phyloP scores from a whole-genome alignment of 1,284 basidiomycete species.

The Fomitopsis schrenkii region DNA sequence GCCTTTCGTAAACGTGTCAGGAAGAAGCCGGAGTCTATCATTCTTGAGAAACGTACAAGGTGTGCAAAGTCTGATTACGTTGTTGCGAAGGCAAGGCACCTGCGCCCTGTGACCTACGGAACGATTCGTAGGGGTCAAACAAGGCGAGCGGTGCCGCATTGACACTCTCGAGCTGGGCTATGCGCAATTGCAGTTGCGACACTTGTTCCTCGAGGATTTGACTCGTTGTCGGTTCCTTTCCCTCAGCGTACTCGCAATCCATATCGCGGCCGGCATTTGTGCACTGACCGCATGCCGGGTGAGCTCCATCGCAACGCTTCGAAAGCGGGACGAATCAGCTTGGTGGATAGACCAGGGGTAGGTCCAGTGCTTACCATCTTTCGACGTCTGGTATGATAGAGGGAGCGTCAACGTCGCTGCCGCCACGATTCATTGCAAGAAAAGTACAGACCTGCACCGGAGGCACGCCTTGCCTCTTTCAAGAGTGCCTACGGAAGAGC shows the following conservation, averaged over 20 bases:
- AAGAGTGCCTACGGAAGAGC: constrained; percentile 19
- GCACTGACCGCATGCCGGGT: constrained; percentile 27
- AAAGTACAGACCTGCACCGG: constrained; percentile 23
- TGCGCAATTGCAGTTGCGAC: constrained; percentile 20
- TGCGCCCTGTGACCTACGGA: constrained; percentile 7
- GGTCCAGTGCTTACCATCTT: constrained; percentile 23
- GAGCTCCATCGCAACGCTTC: constrained; percentile 27
- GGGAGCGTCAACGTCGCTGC: neutral
- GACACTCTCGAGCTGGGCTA: constrained; percentile 23
- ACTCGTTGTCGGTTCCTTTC: constrained; percentile 21
- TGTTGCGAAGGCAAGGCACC: neutral
- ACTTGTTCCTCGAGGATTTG: constrained; percentile 27
- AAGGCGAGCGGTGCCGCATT: constrained; percentile 18
- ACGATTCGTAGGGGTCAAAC: constrained; percentile 23
- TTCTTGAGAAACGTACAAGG: neutral
- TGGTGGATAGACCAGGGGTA: no score
- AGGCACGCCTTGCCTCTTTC: constrained; percentile 29
- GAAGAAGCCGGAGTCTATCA: neutral
- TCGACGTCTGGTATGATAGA: constrained; percentile 17
- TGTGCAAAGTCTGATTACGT: neutral
- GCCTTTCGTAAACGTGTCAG: constrained; percentile 19
- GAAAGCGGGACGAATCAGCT: neutral
- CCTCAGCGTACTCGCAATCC: constrained; percentile 31
- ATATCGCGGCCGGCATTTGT: constrained; percentile 18
- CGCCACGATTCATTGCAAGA: neutral